phyloP scores from a whole-genome alignment of 768 basidiomycete species.

The Mycena maculata region DNA sequence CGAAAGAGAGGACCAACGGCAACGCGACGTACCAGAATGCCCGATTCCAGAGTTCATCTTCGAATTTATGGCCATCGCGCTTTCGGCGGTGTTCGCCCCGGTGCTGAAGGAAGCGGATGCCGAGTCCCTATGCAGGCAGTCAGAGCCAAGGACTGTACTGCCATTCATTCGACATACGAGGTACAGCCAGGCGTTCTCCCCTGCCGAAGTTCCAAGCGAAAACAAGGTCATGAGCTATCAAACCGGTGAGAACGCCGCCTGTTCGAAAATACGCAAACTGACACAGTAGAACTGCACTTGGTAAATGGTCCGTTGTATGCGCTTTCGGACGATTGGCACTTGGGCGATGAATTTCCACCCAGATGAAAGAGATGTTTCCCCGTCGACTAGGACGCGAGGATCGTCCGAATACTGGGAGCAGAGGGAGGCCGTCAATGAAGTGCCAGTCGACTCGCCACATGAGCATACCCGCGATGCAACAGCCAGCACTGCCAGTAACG shows the following conservation, averaged over 20 bases:
- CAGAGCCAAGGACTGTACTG: background rate
- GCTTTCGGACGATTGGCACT: conserved; percentile 58
- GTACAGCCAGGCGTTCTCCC: conserved; percentile 55
- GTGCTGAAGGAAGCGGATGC: conserved; percentile 64
- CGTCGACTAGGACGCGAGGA: conserved; percentile 51
- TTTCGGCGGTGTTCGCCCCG: conserved; percentile 61
- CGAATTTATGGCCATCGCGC: conserved; percentile 42
- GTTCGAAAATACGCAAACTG: conserved; percentile 23
- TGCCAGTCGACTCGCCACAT: too few species aligned
- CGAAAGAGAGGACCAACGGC: background rate
- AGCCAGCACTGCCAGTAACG: conserved; percentile 52
- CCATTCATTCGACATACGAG: background rate
- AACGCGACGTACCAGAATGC: conserved; percentile 51
- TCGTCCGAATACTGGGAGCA: conserved; percentile 61
- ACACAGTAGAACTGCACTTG: conserved; percentile 62
- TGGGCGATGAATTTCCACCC: conserved; percentile 64
- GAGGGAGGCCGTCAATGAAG: background rate
- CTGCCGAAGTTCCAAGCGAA: conserved; percentile 53
- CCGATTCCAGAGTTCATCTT: conserved; percentile 65
- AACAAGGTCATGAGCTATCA: conserved; percentile 47
- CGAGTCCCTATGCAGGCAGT: conserved; percentile 44
- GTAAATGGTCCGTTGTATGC: conserved; percentile 49
- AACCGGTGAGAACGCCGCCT: background rate
- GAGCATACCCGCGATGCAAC: too few species aligned
- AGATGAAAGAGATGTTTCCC: conserved; percentile 45